A percentile compares a stretch with the other conserved stretches of the same genome.
Evolutionary conservation across 371 early-diverging fungal species (phyloP).

Genomic region (Mortierella sp.): DNA sequence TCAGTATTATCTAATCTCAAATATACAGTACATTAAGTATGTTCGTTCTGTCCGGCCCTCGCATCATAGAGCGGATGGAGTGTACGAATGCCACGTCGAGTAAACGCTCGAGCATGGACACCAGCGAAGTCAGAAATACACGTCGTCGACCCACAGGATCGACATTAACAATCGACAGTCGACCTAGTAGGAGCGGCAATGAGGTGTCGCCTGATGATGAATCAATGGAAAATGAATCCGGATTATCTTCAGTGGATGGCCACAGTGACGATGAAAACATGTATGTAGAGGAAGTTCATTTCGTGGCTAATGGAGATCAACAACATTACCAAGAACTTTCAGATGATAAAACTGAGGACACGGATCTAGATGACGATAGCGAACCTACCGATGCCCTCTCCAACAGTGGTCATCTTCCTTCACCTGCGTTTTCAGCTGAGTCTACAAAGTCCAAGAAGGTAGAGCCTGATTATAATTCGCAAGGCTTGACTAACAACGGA

Average conservation of each 20-base stretch:
- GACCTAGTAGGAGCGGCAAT: neutral
- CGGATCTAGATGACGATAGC: conserved; percentile 11
- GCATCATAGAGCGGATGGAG: conserved; percentile 1
- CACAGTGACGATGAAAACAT: conserved; percentile 22
- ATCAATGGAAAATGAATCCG: conserved; percentile 20
- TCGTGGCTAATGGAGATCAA: conserved; percentile 2
- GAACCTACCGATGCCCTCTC: neutral
- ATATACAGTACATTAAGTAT: neutral
- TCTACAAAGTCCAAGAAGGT: neutral
- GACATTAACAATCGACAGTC: neutral
- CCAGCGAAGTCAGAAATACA: conserved; percentile 4
- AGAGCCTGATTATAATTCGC: neutral
- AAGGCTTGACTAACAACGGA: neutral
- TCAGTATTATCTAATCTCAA: too few species aligned
- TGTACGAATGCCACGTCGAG: conserved; percentile 4
- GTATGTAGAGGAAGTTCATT: conserved; percentile 17
- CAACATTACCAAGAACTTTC: neutral
- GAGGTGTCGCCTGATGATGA: conserved; percentile 18
- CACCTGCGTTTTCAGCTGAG: conserved; percentile 17
- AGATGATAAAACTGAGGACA: conserved; percentile 11
- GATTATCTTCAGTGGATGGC: conserved; percentile 11
- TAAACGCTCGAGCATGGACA: conserved; percentile 22
- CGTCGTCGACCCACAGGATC: neutral
- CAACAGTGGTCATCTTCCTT: conserved; percentile 17
- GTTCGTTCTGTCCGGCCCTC: neutral